Conservation (phyloP, 208 protist genomes). For the Acanthamoeba divionensis region DNA sequence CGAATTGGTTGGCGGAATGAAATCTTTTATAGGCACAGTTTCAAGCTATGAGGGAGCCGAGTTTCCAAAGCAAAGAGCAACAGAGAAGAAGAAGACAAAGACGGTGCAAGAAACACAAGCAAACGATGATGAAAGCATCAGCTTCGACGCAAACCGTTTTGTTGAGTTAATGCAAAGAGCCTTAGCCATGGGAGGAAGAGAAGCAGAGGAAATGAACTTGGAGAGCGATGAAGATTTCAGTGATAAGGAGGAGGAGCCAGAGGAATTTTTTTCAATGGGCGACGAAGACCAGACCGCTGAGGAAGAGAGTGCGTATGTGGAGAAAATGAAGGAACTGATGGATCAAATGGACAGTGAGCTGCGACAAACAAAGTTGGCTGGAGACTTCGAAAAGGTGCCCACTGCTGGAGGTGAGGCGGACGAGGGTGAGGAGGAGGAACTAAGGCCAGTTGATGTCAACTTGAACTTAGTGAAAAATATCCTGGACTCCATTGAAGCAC, state of each 20-base stretch:
- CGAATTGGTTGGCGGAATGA: conserved; percentile 23
- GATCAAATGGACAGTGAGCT: conserved; percentile 11
- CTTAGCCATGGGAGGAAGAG: not conserved
- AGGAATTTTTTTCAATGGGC: conserved; percentile 44
- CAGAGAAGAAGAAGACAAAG: not conserved
- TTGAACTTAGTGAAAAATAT: conserved; percentile 54
- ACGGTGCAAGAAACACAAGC: not conserved
- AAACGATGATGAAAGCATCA: not conserved
- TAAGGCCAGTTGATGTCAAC: conserved; percentile 46
- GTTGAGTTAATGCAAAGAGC: conserved; percentile 26
- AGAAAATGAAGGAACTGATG: not conserved
- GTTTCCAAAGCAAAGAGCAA: not conserved
- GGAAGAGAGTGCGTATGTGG: not conserved
- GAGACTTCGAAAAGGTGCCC: conserved; percentile 31
- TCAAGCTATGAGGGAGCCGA: conserved; percentile 41
- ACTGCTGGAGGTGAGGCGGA: not conserved
- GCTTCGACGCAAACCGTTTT: conserved; percentile 25
- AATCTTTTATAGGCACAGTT: conserved; percentile 5
- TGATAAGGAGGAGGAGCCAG: conserved; percentile 32
- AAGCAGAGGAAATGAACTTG: not conserved
- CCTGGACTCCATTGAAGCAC: conserved; percentile 43
- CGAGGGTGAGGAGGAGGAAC: not conserved
- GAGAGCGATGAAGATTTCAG: not conserved
- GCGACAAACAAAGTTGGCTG: not conserved
- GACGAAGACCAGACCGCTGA: not conserved